Conservation (phyloP, 2,329 filamentous ascomycete species). For the Fusarium bactridioides region DNA sequence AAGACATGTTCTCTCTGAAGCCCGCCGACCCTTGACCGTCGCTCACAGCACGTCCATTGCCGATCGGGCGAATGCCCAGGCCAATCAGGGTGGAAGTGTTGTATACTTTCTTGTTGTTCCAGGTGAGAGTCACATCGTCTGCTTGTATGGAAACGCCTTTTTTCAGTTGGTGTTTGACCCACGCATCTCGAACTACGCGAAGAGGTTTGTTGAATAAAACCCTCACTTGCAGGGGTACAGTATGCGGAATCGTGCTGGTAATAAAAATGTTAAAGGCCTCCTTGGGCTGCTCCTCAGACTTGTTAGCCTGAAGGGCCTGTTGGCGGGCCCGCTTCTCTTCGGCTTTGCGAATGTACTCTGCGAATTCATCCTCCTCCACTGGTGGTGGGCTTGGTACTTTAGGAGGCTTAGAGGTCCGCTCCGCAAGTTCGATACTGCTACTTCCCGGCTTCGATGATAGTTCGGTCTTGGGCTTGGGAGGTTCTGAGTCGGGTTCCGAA, state of each 20-base stretch:
- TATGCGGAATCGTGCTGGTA: slow-evolving; percentile 68
- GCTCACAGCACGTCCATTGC: slow-evolving; percentile 52
- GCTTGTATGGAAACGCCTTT: slow-evolving; percentile 45
- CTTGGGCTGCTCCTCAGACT: slow-evolving; percentile 27
- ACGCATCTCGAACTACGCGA: slow-evolving; percentile 71
- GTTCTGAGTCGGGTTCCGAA: slow-evolving; percentile 43
- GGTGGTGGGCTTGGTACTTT: slow-evolving; percentile 9
- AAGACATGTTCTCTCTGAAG: slow-evolving; percentile 77
- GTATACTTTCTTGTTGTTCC: slow-evolving; percentile 76
- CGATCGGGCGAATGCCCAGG: slow-evolving; percentile 65
- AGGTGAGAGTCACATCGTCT: slow-evolving; percentile 76
- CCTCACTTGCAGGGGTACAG: slow-evolving; percentile 61
- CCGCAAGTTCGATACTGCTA: slow-evolving; percentile 24
- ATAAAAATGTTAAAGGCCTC: slow-evolving; percentile 53
- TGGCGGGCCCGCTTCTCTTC: slow-evolving; percentile 44
- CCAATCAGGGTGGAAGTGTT: slow-evolving; percentile 76
- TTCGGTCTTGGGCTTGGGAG: neutral
- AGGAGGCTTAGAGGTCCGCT: neutral
- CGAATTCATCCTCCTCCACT: slow-evolving; percentile 52
- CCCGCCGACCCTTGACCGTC: slow-evolving; percentile 51
- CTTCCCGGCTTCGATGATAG: neutral
- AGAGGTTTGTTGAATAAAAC: slow-evolving; percentile 74
- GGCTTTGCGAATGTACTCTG: slow-evolving; percentile 56
- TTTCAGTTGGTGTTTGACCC: slow-evolving; percentile 69
- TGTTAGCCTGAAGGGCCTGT: slow-evolving; percentile 29